A percentile compares a stretch with the other conserved stretches of the same genome.
Evolutionary conservation across 345 rosid species (phyloP).

Genomic region (Brassica incana): DNA sequence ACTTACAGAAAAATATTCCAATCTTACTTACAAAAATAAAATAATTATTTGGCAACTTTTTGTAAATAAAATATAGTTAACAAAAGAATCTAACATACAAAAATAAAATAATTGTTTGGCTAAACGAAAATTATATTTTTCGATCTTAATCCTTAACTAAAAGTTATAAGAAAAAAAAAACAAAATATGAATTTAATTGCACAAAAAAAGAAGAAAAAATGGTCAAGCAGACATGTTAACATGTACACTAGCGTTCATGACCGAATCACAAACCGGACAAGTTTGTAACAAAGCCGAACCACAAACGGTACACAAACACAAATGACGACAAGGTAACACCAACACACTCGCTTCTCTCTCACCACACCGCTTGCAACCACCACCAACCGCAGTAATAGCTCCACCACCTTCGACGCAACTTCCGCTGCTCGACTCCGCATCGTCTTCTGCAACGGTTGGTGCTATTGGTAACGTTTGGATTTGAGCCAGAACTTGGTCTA

Average conservation of each 20-base stretch:
- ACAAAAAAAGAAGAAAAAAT: background rate
- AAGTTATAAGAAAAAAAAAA: background rate
- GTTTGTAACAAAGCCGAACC: constrained; percentile 53
- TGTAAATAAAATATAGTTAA: background rate
- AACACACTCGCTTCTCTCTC: constrained; percentile 64
- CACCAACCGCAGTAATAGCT: constrained; percentile 12
- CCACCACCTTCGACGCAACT: constrained; percentile 48
- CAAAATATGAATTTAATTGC: background rate
- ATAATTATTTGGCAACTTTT: background rate
- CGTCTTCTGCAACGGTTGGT: constrained; percentile 38
- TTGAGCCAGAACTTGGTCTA: constrained; percentile 65
- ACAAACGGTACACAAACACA: constrained; percentile 71
- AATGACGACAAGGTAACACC: constrained; percentile 84
- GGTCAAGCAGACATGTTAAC: constrained; percentile 53
- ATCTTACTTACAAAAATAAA: too few species aligned
- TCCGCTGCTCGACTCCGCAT: constrained; percentile 68
- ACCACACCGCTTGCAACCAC: constrained; percentile 61
- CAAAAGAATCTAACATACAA: background rate
- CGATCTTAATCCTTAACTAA: background rate
- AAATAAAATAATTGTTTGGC: background rate
- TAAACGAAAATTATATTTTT: constrained; percentile 1
- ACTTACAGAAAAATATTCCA: too few species aligned
- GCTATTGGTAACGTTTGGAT: constrained; percentile 41
- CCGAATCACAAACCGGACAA: constrained; percentile 55
- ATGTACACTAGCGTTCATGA: constrained; percentile 63